A percentile compares a stretch with the other conserved stretches of the same genome.
Evolutionary conservation across 1,284 basidiomycete genomes (phyloP).

Genomic region (Apiotrichum montevideense): DNA sequence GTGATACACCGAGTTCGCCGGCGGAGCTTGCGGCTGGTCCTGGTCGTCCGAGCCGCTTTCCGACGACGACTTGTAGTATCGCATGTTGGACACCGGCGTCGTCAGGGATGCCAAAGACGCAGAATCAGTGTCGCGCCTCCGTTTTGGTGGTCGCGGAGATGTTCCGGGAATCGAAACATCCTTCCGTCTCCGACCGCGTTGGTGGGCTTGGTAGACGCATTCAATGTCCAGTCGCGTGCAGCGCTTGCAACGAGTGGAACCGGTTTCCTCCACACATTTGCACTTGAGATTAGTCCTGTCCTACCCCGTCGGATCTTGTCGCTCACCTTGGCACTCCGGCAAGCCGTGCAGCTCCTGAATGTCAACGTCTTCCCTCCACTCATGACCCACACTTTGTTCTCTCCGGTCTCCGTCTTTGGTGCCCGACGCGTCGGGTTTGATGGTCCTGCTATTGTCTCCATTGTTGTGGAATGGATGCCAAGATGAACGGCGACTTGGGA

Average conservation of each 20-base stretch:
- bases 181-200: constrained; percentile 17
- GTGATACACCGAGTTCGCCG: constrained; percentile 20
- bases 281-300: constrained; percentile 8
- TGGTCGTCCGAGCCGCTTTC: constrained; percentile 3
- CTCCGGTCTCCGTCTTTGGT: constrained; percentile 7
- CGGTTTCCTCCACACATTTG: constrained; percentile 16
- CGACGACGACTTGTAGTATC: background rate
- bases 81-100: background rate
- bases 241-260: constrained; percentile 12
- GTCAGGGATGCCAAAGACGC: background rate
- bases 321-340: constrained; percentile 14
- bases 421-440: background rate
- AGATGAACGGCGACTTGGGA: too few species aligned
- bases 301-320: too few species aligned
- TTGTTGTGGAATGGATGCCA: too few species aligned
- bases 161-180: background rate
- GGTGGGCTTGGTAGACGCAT: constrained; percentile 19
- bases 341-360: constrained; percentile 16
- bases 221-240: constrained; percentile 16
- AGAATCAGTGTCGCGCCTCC: background rate
- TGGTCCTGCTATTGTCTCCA: too few species aligned
- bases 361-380: background rate
- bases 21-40: background rate
- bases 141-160: background rate
- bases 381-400: constrained; percentile 9